Base-by-base conservation (phyloP, 2,329 filamentous ascomycete species). In the Ceratocystis destructans region DNA sequence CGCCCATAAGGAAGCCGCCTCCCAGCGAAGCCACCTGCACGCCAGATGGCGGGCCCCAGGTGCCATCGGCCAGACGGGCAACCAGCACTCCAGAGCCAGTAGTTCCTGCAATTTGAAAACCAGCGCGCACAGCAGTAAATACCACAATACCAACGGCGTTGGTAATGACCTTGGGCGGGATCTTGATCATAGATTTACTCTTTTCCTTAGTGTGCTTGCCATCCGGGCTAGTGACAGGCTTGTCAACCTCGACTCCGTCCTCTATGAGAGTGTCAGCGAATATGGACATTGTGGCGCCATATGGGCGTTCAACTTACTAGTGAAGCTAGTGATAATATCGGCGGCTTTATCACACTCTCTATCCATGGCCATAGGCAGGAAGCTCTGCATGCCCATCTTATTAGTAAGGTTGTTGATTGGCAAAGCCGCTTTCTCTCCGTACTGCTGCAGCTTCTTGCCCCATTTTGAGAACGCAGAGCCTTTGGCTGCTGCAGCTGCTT, bases 341-440 rank as follows among this genome's bases (percentile, higher is more conserved):
- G 91, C 90, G 0, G 90, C 90, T 78, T 96, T 96, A 76, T 96
- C 90, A 71, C 87, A 88, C 77, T 96, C 92, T 75, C 90, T 90
- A 73, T 96, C 91, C 70, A 96, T 79, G 1, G 87, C 87, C 65
- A 87, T 89, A 1, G 91, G 91, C 82, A 92, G 87, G 75, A 96
- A 96, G 25, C 89, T 87, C 75, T 96, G 90, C 61, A 76, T 77
- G n/a, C 90, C 90, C 46, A 96, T 79, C 75, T 87, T 90, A 76
- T 95, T 90, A 17, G 87, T 89, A 25, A 96, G 75, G 68, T 82
- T 85, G 73, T 96, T 96, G 72, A 96, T 86, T 2, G 90, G 90
- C 64, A 48, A 15, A 5, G 67, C 68, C 3, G 68, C 68, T 66
- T 68, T 66, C 5, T 53, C 65, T 15, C 68, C 68, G 31, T 68